Evolutionary conservation across 768 basidiomycete genomes (phyloP), one percentile per base, ranked within the genome.

Genomic region (Panaeolus papilionaceus): DNA sequence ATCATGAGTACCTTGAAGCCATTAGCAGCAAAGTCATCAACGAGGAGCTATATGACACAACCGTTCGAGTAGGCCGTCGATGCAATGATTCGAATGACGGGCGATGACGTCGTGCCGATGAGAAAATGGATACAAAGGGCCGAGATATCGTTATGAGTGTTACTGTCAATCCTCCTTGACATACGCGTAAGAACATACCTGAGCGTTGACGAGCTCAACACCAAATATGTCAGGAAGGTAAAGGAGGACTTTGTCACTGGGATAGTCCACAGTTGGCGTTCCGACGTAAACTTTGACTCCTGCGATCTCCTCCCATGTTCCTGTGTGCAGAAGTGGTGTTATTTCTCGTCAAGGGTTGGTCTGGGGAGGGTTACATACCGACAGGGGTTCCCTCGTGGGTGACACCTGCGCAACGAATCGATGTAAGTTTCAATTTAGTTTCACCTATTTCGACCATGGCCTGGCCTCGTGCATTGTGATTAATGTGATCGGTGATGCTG

Each of bases 171-270:
- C 39, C 39, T 40, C 10, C 39, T 40, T 14, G 14, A 16, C 33
- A 37, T 47, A 39, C 11, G 23, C 4, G 8, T 14, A 16, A 16
- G 58, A 49, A 33, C 64, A 10, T 44, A 71, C 72, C 74, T 79
- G 74, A 42, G 75, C 61, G 71, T 90, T 89, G 70, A 75, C 51
- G 14, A 87, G 75, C 26, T 83, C 77, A 37, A 82, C 71, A 5
- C 88, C 89, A 68, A 86, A 88, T 63, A 82, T 75, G 69, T 89
- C 90, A 2, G 86, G 66, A 18, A 90, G 72, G 78, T 79, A 86
- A 23, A 91, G 81, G 47, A 91, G 51, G 37, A 82, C 86, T 74
- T 88, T 89, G 68, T 85, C 81, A 75, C 86, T 85, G 65, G 83
- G 73, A 68, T 86, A 88, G 26, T 84, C 83, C 2, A 67, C 69